Conservation (phyloP, 192 early-diverging fungal species). For the Coemansia sp. region DNA sequence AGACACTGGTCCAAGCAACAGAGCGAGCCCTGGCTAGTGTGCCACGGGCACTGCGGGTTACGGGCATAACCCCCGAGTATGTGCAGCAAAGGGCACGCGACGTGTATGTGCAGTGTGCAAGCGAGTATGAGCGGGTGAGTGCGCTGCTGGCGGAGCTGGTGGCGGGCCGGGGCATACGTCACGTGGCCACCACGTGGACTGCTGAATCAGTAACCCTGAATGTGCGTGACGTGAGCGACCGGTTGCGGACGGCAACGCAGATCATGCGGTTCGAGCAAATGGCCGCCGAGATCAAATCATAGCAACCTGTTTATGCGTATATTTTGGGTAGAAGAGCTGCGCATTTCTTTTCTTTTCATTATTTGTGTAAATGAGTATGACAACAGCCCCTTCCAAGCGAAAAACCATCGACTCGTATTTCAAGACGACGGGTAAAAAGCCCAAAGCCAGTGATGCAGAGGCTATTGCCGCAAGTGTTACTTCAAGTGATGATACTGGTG, state of each 20-base stretch:
- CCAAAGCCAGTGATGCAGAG: not conserved
- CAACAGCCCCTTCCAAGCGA: slow-evolving; percentile 12
- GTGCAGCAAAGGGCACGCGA: not conserved
- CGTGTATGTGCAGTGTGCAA: not conserved
- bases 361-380: not conserved
- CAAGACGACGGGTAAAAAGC: not conserved
- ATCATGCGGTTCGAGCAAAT: slow-evolving; percentile 16
- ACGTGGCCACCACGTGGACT: not conserved
- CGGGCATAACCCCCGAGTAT: slow-evolving; percentile 18
- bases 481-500: no score
- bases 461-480: no score
- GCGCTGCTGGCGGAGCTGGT: not conserved
- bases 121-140: not conserved
- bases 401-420: slow-evolving; percentile 49
- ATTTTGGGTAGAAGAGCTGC: no score
- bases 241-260: not conserved
- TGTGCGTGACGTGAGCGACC: not conserved
- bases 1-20: not conserved
- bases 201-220: not conserved
- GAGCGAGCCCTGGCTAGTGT: not conserved
- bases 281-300: slow-evolving; percentile 3
- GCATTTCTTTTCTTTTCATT: slow-evolving; percentile 5
- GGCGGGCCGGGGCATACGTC: not conserved
- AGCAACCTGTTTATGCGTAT: no score
- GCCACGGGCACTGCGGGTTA: not conserved